Evolutionary conservation across 1,284 basidiomycete genomes (phyloP).

Genomic region (Leccinum pallidistipes): DNA sequence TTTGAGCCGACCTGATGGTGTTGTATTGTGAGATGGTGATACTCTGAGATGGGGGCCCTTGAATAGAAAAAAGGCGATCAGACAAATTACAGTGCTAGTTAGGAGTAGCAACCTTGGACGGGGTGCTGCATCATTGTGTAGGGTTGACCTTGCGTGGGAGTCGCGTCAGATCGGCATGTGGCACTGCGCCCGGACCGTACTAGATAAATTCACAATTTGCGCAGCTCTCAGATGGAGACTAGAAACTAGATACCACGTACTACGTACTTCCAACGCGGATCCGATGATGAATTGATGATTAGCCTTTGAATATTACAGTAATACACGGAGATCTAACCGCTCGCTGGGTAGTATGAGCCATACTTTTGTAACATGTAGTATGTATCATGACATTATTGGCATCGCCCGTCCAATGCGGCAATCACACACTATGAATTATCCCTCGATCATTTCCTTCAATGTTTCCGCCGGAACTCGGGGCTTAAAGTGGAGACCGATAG

Average conservation of each 20-base stretch:
- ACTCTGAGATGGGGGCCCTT: conserved; percentile 6
- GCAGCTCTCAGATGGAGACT: not conserved
- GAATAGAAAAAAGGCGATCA: conserved; percentile 3
- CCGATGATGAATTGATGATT: not conserved
- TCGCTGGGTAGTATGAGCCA: not conserved
- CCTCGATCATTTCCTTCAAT: not conserved
- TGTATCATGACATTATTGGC: not conserved
- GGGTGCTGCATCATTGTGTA: not conserved
- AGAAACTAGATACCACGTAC: not conserved
- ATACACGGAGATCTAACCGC: not conserved
- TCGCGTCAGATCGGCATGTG: not conserved
- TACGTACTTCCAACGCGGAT: not conserved
- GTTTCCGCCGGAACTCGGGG: not conserved
- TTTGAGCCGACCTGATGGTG: conserved; percentile 20
- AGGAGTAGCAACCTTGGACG: conserved; percentile 8
- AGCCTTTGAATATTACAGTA: not conserved
- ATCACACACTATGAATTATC: not conserved
- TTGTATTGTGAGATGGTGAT: conserved; percentile 1
- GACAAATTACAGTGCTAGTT: not conserved
- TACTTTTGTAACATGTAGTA: not conserved
- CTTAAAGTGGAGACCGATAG: not conserved
- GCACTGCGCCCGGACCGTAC: not conserved
- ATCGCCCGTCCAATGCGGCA: not conserved
- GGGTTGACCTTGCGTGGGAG: not conserved
- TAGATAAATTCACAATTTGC: not conserved